A percentile compares a stretch with the other conserved stretches of the same genome.
phyloP scores from a whole-genome alignment of 176 grass and related monocot genomes.

The Musa troglodytarum region DNA sequence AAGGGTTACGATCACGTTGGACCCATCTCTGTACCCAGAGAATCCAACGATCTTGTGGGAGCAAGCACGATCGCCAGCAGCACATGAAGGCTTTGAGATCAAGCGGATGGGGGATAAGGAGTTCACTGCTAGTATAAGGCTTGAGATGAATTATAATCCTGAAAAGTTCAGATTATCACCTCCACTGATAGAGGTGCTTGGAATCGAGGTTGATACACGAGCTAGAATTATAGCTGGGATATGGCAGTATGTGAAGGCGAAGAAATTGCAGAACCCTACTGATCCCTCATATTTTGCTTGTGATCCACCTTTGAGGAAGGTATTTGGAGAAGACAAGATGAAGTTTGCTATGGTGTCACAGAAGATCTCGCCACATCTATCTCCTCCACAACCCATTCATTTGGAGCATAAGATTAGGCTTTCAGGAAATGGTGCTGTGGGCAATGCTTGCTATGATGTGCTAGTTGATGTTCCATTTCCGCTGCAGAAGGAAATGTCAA shows the following conservation, averaged over 20 bases:
- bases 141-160: constrained; percentile 88
- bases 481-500: constrained; percentile 75
- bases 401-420: constrained; percentile 85
- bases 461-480: constrained; percentile 92
- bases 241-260: constrained; percentile 93
- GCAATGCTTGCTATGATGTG: constrained; percentile 89
- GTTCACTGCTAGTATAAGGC: constrained; percentile 54
- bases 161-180: constrained; percentile 88
- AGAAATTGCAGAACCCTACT: constrained; percentile 79
- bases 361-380: constrained; percentile 87
- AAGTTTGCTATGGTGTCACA: constrained; percentile 85
- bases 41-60: constrained; percentile 71
- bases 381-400: constrained; percentile 56
- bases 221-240: constrained; percentile 74
- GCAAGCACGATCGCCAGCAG: constrained; percentile 46
- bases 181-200: constrained; percentile 76
- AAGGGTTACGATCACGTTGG: constrained; percentile 59
- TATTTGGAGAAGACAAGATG: constrained; percentile 89
- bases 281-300: constrained; percentile 81
- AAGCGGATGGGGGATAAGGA: constrained; percentile 95
- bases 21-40: constrained; percentile 66
- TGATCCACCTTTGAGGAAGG: constrained; percentile 64
- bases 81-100: constrained; percentile 84
- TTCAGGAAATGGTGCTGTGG: constrained; percentile 50
- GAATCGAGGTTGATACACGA: constrained; percentile 83